Evolutionary conservation across 441 rosid genomes (phyloP), one percentile per base, ranked within the genome.

Genomic region (Aleurites moluccanus): DNA sequence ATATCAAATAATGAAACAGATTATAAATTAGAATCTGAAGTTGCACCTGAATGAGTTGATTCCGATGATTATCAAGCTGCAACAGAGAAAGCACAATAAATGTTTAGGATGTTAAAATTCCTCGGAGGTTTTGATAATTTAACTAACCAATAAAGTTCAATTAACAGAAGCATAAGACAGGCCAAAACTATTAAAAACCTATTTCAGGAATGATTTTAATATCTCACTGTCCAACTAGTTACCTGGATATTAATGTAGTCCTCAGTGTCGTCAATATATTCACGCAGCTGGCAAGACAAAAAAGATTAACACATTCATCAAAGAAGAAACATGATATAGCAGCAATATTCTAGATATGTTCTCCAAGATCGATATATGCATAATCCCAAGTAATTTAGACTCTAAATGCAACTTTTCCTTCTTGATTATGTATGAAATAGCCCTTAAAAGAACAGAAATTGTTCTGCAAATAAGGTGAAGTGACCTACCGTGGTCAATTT

Each of bases 231-330:
- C 47, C 30, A 72, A 40, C 21, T 15, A 15, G 3, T 61, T 79
- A 88, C 97, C 93, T 95, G 98, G 79, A 96, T 96, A 80, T 96
- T 93, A 69, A 96, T 96, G 82, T 90, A 95, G 83, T 95, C 99
- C 89, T 95, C 97, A 38, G 99, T 92, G 77, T 91, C 97, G 78
- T 94, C 98, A 27, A 94, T 95, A 71, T 93, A 95, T 79, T 93
- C 98, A 47, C 97, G 95, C 68, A 93, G 83, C 98, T 92, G 90
- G 14, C 27, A 23, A 30, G 9, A 25, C 27, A 35, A 47, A 72
- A 47, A 61, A 38, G 18, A 33, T 20, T 28, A 60, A 25, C 0
- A 14, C 35, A 16, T 25, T 67, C 68, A 62, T 61, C 55, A 72
- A 21, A n/a, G 16, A 28, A 30, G 6, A 11, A 72, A 61, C 56